phyloP scores from a whole-genome alignment of 371 early-diverging fungal genomes.

The Vittaforma corneae region DNA sequence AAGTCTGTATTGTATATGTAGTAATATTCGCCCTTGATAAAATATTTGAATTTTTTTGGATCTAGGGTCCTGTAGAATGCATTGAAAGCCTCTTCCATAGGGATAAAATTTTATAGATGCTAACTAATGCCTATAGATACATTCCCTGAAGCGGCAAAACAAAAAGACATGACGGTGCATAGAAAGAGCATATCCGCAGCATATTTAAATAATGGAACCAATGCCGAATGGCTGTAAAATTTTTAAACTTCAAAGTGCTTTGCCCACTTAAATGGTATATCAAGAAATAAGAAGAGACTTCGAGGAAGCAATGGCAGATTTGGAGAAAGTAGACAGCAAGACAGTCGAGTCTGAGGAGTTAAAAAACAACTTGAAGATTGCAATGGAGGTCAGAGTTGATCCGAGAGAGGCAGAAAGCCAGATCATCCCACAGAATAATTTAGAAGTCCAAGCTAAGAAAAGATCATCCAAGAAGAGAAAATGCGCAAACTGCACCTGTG shows the following conservation, averaged over 20 bases:
- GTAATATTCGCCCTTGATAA: conserved; percentile 21
- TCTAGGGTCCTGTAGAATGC: conserved; percentile 28
- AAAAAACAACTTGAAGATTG: neutral
- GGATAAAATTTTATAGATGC: neutral
- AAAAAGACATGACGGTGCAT: too few species aligned
- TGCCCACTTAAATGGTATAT: too few species aligned
- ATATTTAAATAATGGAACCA: too few species aligned
- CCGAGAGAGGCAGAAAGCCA: conserved; percentile 1
- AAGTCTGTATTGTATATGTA: conserved; percentile 30
- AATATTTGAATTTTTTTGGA: conserved; percentile 31
- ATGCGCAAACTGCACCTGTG: conserved; percentile 58
- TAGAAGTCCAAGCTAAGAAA: neutral
- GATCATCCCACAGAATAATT: neutral
- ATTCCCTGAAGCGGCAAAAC: too few species aligned
- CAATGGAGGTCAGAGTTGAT: conserved; percentile 1
- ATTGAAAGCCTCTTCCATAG: conserved; percentile 5
- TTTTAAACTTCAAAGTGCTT: too few species aligned
- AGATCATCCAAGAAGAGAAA: conserved; percentile 19
- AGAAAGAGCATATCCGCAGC: too few species aligned
- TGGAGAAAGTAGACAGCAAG: too few species aligned
- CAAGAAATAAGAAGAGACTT: too few species aligned
- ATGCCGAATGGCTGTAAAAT: too few species aligned
- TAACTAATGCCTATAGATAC: neutral
- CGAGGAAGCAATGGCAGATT: too few species aligned
- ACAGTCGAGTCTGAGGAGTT: neutral